Conservation (phyloP, 495 filamentous ascomycete species). For the Neurospora intermedia region DNA sequence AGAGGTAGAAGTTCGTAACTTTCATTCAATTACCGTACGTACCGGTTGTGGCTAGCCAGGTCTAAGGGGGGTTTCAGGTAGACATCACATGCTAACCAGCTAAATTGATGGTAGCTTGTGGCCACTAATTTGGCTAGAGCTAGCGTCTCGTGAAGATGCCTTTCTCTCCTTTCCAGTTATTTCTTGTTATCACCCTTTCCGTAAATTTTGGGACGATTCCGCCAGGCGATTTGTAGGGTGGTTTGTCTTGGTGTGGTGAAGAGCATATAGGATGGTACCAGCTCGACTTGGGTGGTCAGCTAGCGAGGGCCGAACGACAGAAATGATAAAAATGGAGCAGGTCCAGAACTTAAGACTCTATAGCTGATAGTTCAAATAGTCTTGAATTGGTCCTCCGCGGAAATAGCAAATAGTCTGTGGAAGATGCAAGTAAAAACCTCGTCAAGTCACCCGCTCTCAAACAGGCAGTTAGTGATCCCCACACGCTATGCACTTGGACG, state of each 20-base stretch:
- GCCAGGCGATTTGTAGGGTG: neutral
- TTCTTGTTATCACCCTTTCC: no score
- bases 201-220: neutral
- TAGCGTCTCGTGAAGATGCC: no score
- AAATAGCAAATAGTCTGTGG: neutral
- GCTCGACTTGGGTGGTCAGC: neutral
- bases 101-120: no score
- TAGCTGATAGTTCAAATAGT: neutral
- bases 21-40: no score
- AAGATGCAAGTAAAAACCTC: neutral
- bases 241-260: neutral
- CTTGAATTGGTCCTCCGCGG: neutral
- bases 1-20: no score
- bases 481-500: neutral
- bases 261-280: neutral
- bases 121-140: no score
- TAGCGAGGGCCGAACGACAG: neutral
- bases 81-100: no score
- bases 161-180: no score
- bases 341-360: neutral
- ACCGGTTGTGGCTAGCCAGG: no score
- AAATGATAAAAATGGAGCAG: neutral
- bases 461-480: neutral
- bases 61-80: no score
- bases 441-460: no score